phyloP scores from a whole-genome alignment of 805 yeast genomes.

The Yarrowia divulgata region DNA sequence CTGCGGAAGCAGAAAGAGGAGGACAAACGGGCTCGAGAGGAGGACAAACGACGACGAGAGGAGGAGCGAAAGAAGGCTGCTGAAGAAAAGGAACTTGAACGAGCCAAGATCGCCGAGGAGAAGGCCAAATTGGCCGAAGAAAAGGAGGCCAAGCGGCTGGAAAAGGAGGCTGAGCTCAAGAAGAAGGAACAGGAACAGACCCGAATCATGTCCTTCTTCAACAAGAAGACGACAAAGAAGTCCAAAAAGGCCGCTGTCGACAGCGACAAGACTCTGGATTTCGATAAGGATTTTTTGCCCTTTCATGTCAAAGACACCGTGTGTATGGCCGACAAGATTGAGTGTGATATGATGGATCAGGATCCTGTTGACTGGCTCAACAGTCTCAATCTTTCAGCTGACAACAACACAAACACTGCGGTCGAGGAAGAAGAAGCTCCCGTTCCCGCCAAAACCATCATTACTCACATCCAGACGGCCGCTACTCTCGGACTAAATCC shows the following conservation, averaged over 20 bases:
- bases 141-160: conserved; percentile 18
- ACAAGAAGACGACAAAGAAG: conserved; percentile 30
- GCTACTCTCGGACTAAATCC: conserved; percentile 31
- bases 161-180: conserved; percentile 29
- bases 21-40: conserved; percentile 6
- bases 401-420: neutral
- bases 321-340: neutral
- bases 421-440: neutral
- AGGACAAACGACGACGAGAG: conserved; percentile 10
- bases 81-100: conserved; percentile 15
- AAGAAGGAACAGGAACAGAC: conserved; percentile 34
- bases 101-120: conserved; percentile 10
- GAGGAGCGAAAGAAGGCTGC: conserved; percentile 16
- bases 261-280: neutral
- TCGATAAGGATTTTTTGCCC: conserved; percentile 18
- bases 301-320: conserved; percentile 25
- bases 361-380: conserved; percentile 23
- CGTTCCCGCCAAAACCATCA: conserved; percentile 1
- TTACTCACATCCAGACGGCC: conserved; percentile 31
- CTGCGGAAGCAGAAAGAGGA: conserved; percentile 25
- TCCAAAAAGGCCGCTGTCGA: neutral
- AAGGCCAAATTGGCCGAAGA: conserved; percentile 15
- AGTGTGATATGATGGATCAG: neutral
- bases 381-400: neutral
- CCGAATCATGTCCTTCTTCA: conserved; percentile 32